Percentiles rank a stretch among this genome's conserved stretches.
These are phyloP conservation scores for Boletus reticulatus DNA, from an alignment of 768 basidiomycete species.

Conservation along the genomic window DNA sequence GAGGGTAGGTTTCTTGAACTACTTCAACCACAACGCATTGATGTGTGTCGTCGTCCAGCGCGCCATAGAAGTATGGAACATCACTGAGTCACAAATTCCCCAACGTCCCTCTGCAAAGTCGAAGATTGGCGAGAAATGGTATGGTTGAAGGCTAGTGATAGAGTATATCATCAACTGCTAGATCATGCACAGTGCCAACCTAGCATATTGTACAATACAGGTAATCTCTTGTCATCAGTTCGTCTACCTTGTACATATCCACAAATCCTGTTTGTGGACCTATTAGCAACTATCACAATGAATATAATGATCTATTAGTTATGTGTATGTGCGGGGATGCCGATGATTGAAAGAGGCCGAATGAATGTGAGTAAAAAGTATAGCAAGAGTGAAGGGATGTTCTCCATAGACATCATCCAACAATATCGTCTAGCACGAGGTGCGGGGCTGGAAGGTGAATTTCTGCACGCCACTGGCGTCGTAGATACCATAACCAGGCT, in stretches of 20 bases:
- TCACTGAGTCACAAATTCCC: constrained; percentile 73
- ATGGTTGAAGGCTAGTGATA: constrained; percentile 42
- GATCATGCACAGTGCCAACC: neutral
- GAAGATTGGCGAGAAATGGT: constrained; percentile 67
- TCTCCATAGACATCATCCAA: neutral
- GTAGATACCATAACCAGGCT: constrained; percentile 73
- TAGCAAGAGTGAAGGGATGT: neutral
- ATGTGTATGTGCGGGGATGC: neutral
- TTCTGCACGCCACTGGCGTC: constrained; percentile 46
- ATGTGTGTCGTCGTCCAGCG: constrained; percentile 43
- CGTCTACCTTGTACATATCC: neutral
- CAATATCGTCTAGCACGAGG: constrained; percentile 46
- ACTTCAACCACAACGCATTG: neutral
- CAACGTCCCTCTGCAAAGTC: constrained; percentile 59
- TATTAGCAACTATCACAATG: too few species aligned
- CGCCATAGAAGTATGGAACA: constrained; percentile 85
- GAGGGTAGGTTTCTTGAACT: constrained; percentile 51
- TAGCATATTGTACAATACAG: constrained; percentile 13
- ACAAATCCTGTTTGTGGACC: neutral
- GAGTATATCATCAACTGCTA: constrained; percentile 1
- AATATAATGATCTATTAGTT: neutral
- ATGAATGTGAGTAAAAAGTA: neutral
- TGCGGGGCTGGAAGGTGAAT: constrained; percentile 64
- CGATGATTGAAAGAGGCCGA: neutral
- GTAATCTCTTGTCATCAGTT: constrained; percentile 9